Conservation (phyloP, 2,329 filamentous ascomycete genomes). For the Ploettnerulaceae sp. region DNA sequence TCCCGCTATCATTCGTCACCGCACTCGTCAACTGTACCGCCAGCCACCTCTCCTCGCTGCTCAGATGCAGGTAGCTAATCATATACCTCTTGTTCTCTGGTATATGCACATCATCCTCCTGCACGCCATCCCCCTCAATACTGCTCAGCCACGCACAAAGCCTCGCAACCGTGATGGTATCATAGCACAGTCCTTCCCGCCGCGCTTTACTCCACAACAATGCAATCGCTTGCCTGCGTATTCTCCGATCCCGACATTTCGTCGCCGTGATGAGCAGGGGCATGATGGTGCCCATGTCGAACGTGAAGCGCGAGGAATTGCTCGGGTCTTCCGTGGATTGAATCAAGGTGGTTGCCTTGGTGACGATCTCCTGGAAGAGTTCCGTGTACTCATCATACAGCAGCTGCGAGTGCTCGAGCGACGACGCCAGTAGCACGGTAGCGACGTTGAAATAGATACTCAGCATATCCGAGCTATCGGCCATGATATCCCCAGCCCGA, state of each 20-base stretch:
- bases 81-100: conserved; percentile 28
- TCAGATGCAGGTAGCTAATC: conserved; percentile 31
- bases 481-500: conserved; percentile 22
- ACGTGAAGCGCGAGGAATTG: conserved; percentile 31
- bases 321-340: conserved; percentile 29
- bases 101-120: conserved; percentile 27
- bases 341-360: conserved; percentile 28
- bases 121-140: conserved; percentile 32
- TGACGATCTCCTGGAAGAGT: conserved; percentile 31
- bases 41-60: conserved; percentile 32
- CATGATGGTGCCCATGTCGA: conserved; percentile 33
- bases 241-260: conserved; percentile 30
- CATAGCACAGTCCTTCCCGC: conserved; percentile 32
- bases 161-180: conserved; percentile 31
- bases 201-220: conserved; percentile 32
- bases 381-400: conserved; percentile 31
- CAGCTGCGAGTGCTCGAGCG: conserved; percentile 30
- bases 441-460: conserved; percentile 33
- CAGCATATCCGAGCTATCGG: conserved; percentile 28
- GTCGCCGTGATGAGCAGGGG: conserved; percentile 31
- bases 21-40: conserved; percentile 30
- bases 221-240: conserved; percentile 30
- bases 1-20: conserved; percentile 23
- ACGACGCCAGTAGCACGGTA: conserved; percentile 31
- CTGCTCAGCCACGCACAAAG: conserved; percentile 32